Conservation (phyloP, 352 stramenopile species). For the Phytopythium aichiense region DNA sequence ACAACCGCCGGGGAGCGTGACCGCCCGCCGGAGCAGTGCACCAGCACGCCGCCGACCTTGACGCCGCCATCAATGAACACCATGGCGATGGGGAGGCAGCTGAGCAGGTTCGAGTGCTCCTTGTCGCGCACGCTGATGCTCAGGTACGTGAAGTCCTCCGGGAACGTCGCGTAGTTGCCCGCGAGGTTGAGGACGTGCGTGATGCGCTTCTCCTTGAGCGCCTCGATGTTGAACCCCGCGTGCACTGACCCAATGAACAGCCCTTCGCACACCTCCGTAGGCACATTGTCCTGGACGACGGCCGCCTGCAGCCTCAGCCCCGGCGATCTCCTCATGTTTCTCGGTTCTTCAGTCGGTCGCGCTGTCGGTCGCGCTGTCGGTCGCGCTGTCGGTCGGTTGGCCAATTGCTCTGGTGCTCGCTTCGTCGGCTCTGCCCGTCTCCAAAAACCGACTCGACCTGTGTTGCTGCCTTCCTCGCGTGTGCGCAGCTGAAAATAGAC, state of each 20-base stretch:
- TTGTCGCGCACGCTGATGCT: constrained; percentile 89
- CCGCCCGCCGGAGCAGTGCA: constrained; percentile 82
- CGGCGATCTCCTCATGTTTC: constrained; percentile 45
- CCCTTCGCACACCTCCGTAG: constrained; percentile 51
- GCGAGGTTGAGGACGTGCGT: constrained; percentile 87
- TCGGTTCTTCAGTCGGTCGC: neutral
- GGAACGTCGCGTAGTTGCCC: constrained; percentile 83
- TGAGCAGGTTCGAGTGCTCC: constrained; percentile 86
- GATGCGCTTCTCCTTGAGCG: constrained; percentile 67
- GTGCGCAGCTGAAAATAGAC: constrained; percentile 2
- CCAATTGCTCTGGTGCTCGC: neutral
- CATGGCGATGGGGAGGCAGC: constrained; percentile 66
- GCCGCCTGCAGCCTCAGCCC: constrained; percentile 57
- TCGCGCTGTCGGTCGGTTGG: neutral
- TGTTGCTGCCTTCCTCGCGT: no score
- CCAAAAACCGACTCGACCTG: neutral
- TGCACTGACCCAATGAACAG: constrained; percentile 88
- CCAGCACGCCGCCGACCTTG: constrained; percentile 58
- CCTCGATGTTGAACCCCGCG: constrained; percentile 83
- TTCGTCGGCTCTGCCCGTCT: neutral
- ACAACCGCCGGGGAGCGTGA: constrained; percentile 80
- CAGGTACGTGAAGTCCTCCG: constrained; percentile 86
- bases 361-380: no score
- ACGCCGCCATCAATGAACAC: constrained; percentile 82
- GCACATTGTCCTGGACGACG: constrained; percentile 85